Evolutionary conservation across 805 yeast species (phyloP).

Genomic region (Lipomyces starkeyi): DNA sequence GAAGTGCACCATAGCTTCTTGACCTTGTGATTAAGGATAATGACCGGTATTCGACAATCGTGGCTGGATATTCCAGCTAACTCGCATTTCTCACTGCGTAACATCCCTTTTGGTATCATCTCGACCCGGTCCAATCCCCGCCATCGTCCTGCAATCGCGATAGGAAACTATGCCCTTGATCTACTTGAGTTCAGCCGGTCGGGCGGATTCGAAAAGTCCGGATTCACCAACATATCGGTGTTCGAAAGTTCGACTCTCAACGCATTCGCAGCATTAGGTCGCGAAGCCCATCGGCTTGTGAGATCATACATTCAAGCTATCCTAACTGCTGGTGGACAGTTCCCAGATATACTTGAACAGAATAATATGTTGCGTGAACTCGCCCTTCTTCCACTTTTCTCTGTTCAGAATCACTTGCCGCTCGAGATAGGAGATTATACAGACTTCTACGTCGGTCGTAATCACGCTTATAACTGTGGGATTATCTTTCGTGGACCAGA

Average conservation of each 20-base stretch:
- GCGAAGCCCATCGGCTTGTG: conserved; percentile 24
- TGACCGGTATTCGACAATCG: neutral
- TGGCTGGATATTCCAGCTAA: conserved; percentile 10
- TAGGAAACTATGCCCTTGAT: conserved; percentile 40
- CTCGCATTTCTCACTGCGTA: conserved; percentile 40
- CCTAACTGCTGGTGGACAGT: conserved; percentile 28
- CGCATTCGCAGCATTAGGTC: conserved; percentile 38
- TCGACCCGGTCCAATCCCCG: conserved; percentile 21
- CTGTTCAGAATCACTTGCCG: conserved; percentile 31
- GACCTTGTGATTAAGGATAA: neutral
- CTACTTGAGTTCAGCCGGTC: conserved; percentile 28
- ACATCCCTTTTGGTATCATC: conserved; percentile 41
- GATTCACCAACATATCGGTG: conserved; percentile 22
- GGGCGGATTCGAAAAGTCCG: conserved; percentile 25
- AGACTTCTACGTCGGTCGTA: conserved; percentile 40
- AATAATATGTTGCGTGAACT: conserved; percentile 21
- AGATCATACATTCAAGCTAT: conserved; percentile 34
- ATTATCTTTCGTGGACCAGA: conserved; percentile 39
- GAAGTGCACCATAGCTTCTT: neutral
- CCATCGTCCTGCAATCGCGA: conserved; percentile 35
- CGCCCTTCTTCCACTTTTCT: conserved; percentile 14
- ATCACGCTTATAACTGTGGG: conserved; percentile 42
- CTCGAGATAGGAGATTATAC: conserved; percentile 42
- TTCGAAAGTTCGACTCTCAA: conserved; percentile 32
- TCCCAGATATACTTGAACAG: conserved; percentile 32